Base-by-base conservation (phyloP, 2,329 filamentous ascomycete genomes). In the Talaromyces sp. region DNA sequence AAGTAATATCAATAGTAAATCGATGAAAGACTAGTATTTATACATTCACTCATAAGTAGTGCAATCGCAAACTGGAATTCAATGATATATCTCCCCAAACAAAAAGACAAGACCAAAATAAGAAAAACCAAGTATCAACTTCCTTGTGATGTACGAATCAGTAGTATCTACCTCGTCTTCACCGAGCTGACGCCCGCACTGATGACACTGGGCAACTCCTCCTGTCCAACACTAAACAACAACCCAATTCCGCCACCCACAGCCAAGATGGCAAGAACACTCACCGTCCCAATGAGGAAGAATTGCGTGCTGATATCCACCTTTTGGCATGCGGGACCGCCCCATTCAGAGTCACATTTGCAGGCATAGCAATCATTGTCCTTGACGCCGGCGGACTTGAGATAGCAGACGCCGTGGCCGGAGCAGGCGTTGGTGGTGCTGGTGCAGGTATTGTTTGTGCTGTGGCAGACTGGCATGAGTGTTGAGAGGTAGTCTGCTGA, bases 131-230 rank as follows among this genome's bases (percentile, higher is more conserved):
- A 56, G 8, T 6, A 39, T 37, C 33, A 9, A 37, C 31, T 16
- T 56, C 33, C 52, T 22, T n/a, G 33, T 6, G 27, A 33, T 6
- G 10, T 37, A 56, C 52, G 22, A 3, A 16, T 6, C 27, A 31
- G 27, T 24, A 14, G 6, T 41, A 33, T 50, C 33, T 58, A 79
- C 68, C 77, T 82, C 71, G 82, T 70, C 60, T 75, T 92, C 39
- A 88, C 84, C 65, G 88, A 86, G 69, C 90, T 91, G 43, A 99
- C 94, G 68, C 95, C 95, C 57, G 95, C 95, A n/a, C 93, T 92
- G 77, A 99, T 93, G 9, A 99, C 94, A 71, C 93, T 93, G 0
- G 95, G 95, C 68, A 98, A 82, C 79, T 93, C 90, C 81, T 96
- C 88, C 76, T 90, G 87, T 39, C 94, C 95, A 72, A 98, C 91